These are phyloP conservation scores for Exserohilum rostratum DNA, from an alignment of 2,329 filamentous ascomycete species.

Conservation along the genomic window DNA sequence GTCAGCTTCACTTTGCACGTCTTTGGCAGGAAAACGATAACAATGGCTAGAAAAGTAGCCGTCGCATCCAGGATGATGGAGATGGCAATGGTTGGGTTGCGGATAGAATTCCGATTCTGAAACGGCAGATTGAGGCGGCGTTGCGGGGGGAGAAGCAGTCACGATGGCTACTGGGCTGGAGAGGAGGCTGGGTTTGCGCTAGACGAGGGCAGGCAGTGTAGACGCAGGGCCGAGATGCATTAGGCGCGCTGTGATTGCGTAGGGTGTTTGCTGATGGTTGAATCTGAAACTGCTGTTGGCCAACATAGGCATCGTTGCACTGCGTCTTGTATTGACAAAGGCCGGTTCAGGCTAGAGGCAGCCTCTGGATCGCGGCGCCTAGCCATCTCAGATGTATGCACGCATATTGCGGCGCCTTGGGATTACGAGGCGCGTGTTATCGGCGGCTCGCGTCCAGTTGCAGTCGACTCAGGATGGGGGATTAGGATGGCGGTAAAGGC, in stretches of 20 bases:
- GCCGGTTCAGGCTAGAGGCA: neutral
- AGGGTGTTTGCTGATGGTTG: neutral
- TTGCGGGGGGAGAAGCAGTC: neutral
- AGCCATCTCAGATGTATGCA: neutral
- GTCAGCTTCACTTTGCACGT: neutral
- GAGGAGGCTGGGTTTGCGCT: neutral
- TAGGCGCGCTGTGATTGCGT: neutral
- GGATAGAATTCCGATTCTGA: too few relatives aligned
- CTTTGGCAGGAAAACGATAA: neutral
- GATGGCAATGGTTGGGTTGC: neutral
- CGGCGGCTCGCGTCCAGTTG: neutral
- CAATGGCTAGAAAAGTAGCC: neutral
- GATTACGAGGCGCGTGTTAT: neutral
- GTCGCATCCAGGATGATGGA: neutral
- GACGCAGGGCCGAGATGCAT: too few relatives aligned
- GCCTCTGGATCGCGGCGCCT: neutral
- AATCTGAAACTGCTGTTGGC: neutral
- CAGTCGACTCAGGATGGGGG: neutral
- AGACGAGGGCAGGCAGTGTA: too few relatives aligned
- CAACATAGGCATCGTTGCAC: neutral
- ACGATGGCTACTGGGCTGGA: neutral
- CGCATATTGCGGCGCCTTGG: neutral
- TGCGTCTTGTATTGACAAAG: neutral
- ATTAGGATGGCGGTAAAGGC: neutral
- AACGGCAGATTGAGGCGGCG: neutral